These are phyloP conservation scores for Entophlyctis luteolus DNA, from an alignment of 192 early-diverging fungal genomes.

Conservation along the genomic window DNA sequence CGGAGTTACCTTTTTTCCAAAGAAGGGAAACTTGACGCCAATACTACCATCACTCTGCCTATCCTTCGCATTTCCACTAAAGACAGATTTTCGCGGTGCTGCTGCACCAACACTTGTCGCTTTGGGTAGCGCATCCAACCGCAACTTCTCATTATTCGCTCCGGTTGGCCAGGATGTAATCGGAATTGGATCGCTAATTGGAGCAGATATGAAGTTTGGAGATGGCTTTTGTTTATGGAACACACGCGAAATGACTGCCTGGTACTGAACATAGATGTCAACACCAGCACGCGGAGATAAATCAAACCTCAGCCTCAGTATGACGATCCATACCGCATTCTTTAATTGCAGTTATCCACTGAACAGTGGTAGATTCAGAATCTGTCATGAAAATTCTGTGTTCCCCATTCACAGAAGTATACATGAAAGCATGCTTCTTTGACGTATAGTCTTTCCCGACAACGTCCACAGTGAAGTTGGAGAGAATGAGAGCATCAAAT, in stretches of 20 bases:
- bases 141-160: neutral
- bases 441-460: conserved; percentile 39
- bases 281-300: neutral
- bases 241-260: conserved; percentile 6
- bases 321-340: conserved; percentile 35
- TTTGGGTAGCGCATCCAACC: neutral
- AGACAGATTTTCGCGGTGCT: conserved; percentile 31
- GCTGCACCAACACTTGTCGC: neutral
- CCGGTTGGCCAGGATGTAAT: neutral
- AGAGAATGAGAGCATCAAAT: conserved; percentile 35
- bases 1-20: conserved; percentile 41
- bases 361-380: conserved; percentile 31
- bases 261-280: conserved; percentile 4
- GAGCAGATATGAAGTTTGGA: neutral
- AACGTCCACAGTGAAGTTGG: conserved; percentile 26
- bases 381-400: conserved; percentile 31
- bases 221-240: conserved; percentile 8
- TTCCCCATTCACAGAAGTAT: conserved; percentile 23
- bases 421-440: conserved; percentile 40
- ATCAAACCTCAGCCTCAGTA: conserved; percentile 37
- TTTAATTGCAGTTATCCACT: conserved; percentile 39
- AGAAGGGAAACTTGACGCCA: conserved; percentile 37
- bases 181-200: conserved; percentile 1
- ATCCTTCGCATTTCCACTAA: neutral
- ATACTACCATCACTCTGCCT: neutral